phyloP scores from a whole-genome alignment of 1,284 basidiomycete genomes.

The Moniliophthora roreri region DNA sequence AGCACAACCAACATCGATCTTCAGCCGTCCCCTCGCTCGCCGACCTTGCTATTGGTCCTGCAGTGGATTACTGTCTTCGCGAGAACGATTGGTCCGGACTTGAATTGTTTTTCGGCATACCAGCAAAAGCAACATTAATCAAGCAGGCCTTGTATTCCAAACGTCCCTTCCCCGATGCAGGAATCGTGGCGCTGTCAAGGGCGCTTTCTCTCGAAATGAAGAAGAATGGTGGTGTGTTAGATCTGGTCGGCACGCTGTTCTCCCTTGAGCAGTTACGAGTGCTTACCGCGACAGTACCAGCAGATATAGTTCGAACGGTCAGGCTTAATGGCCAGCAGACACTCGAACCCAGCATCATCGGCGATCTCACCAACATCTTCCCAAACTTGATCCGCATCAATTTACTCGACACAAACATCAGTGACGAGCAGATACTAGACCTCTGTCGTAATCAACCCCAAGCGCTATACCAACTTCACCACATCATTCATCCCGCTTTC shows the following conservation, averaged over 20 bases:
- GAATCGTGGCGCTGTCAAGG: slow-evolving; percentile 20
- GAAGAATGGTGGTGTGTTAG: slow-evolving; percentile 6
- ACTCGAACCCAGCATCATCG: slow-evolving; percentile 18
- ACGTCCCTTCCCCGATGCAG: slow-evolving; percentile 25
- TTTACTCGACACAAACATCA: slow-evolving; percentile 21
- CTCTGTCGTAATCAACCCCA: slow-evolving; percentile 18
- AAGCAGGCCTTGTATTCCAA: slow-evolving; percentile 17
- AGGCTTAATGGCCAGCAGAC: slow-evolving; percentile 26
- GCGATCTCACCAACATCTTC: slow-evolving; percentile 13
- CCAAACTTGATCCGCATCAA: slow-evolving; percentile 22
- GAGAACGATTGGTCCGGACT: slow-evolving; percentile 21
- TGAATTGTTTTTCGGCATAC: slow-evolving; percentile 26
- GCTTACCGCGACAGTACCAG: slow-evolving; percentile 13
- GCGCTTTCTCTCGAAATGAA: slow-evolving; percentile 16
- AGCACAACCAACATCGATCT: too few relatives aligned
- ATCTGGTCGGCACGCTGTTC: slow-evolving; percentile 21
- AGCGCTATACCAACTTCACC: slow-evolving; percentile 21
- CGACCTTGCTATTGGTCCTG: slow-evolving; percentile 25
- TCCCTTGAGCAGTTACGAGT: slow-evolving; percentile 19
- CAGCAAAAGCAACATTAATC: slow-evolving; percentile 23
- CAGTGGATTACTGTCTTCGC: slow-evolving; percentile 24
- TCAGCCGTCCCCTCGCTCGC: slow-evolving; percentile 22
- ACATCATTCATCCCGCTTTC: slow-evolving; percentile 23
- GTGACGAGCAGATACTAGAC: slow-evolving; percentile 13
- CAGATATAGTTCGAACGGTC: slow-evolving; percentile 17